A percentile compares a stretch with the other conserved stretches of the same genome.
Conservation (phyloP, 148 eudicot species). For the Heliosperma pusillum region DNA sequence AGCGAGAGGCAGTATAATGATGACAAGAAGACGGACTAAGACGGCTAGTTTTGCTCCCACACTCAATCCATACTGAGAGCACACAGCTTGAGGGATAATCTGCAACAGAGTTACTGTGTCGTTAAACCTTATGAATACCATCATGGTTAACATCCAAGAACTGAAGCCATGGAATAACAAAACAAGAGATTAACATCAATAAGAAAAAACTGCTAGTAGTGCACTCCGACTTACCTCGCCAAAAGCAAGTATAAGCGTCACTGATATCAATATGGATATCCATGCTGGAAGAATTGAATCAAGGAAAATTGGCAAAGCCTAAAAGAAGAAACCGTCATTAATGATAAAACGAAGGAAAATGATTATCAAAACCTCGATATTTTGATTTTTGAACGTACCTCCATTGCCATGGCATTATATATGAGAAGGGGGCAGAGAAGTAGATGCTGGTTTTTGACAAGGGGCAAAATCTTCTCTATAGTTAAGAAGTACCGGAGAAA, state of each 20-base stretch:
- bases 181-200: neutral
- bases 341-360: neutral
- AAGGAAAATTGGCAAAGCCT: slow-evolving; percentile 85
- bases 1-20: slow-evolving; percentile 52
- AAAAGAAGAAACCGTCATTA: slow-evolving; percentile 1
- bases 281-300: slow-evolving; percentile 80
- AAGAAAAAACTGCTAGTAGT: too few relatives aligned
- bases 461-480: slow-evolving; percentile 72
- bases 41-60: slow-evolving; percentile 70
- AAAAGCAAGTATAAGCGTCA: slow-evolving; percentile 78
- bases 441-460: slow-evolving; percentile 77
- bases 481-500: slow-evolving; percentile 11
- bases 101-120: slow-evolving; percentile 22
- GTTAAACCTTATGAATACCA: neutral
- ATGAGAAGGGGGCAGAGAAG: slow-evolving; percentile 80
- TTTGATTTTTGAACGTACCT: slow-evolving; percentile 36
- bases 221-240: slow-evolving; percentile 55
- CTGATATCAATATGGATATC: slow-evolving; percentile 77
- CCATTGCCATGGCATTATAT: slow-evolving; percentile 84
- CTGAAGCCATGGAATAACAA: neutral
- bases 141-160: neutral
- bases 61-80: slow-evolving; percentile 69
- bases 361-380: neutral
- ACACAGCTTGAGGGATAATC: slow-evolving; percentile 86
- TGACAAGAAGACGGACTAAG: slow-evolving; percentile 62